A percentile compares a stretch with the other conserved stretches of the same genome.
These are phyloP conservation scores for Sarocladiaceae sp. DNA, from an alignment of 2,329 filamentous ascomycete species.

Conservation along the genomic window DNA sequence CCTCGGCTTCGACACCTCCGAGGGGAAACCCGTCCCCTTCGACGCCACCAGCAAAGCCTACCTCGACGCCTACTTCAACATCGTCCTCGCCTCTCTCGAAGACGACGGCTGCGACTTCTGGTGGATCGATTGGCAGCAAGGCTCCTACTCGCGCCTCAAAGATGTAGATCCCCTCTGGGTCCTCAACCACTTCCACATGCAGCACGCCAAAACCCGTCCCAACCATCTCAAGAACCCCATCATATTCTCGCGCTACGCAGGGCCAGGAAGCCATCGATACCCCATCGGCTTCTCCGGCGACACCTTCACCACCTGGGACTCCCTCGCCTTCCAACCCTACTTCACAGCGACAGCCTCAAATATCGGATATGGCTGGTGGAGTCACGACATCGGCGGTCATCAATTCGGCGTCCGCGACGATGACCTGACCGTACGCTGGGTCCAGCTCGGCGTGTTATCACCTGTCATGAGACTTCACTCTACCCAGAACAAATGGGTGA, in stretches of 20 bases:
- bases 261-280: slow-evolving; percentile 57
- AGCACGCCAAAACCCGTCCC: slow-evolving; percentile 33
- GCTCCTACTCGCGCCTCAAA: slow-evolving; percentile 44
- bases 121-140: slow-evolving; percentile 66
- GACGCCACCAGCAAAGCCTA: slow-evolving; percentile 38
- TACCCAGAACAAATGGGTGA: slow-evolving; percentile 48
- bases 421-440: slow-evolving; percentile 53
- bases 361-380: slow-evolving; percentile 64
- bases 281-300: slow-evolving; percentile 61
- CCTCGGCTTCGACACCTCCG: slow-evolving; percentile 42
- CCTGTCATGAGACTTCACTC: slow-evolving; percentile 57
- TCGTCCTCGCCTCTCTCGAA: slow-evolving; percentile 50
- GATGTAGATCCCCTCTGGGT: slow-evolving; percentile 59
- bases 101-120: slow-evolving; percentile 54
- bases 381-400: slow-evolving; percentile 62
- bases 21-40: slow-evolving; percentile 46
- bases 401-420: slow-evolving; percentile 49
- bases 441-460: slow-evolving; percentile 55
- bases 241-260: slow-evolving; percentile 56
- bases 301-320: slow-evolving; percentile 52
- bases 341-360: slow-evolving; percentile 62
- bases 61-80: slow-evolving; percentile 47
- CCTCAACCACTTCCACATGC: slow-evolving; percentile 58
- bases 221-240: slow-evolving; percentile 34
- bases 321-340: slow-evolving; percentile 57